Percentiles rank a stretch among this genome's conserved stretches.
These are phyloP conservation scores for Cryptosporidium canis DNA, from an alignment of 169 alveolate species.

Conservation along the genomic window DNA sequence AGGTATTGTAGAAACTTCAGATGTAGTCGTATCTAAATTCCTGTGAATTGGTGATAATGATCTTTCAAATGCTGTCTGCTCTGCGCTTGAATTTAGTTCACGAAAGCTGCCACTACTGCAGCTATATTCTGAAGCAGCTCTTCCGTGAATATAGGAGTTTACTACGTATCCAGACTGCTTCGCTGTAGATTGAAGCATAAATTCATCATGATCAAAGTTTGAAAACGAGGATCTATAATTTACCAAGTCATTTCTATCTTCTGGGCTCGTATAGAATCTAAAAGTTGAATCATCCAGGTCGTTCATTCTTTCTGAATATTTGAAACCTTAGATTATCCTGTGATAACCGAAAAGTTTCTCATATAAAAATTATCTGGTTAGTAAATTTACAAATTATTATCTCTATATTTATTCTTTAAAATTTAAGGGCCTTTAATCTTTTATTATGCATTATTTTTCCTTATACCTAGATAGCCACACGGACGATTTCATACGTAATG, in stretches of 20 bases:
- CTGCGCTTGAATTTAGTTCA: slow-evolving; percentile 36
- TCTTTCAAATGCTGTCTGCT: slow-evolving; percentile 1
- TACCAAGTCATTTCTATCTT: slow-evolving; percentile 23
- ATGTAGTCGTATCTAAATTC: slow-evolving; percentile 22
- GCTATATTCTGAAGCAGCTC: slow-evolving; percentile 73
- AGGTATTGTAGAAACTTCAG: slow-evolving; percentile 69
- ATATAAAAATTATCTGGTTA: neutral
- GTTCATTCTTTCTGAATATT: slow-evolving; percentile 24
- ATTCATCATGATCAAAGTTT: slow-evolving; percentile 47
- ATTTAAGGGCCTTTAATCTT: neutral
- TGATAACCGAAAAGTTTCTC: neutral
- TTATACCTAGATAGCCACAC: slow-evolving; percentile 36
- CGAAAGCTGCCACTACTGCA: slow-evolving; percentile 59
- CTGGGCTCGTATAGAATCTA: slow-evolving; percentile 64
- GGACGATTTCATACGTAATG: slow-evolving; percentile 53
- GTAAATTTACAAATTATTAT: neutral
- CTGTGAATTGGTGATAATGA: slow-evolving; percentile 54
- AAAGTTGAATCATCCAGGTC: slow-evolving; percentile 64
- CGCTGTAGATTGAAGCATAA: slow-evolving; percentile 39
- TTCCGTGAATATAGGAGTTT: slow-evolving; percentile 50
- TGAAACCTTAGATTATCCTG: neutral
- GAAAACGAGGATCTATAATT: slow-evolving; percentile 18
- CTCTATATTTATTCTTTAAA: neutral
- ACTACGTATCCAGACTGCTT: slow-evolving; percentile 60
- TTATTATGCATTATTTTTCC: neutral